phyloP scores from a whole-genome alignment of 495 filamentous ascomycete genomes.

The Jackrogersella multiformis region DNA sequence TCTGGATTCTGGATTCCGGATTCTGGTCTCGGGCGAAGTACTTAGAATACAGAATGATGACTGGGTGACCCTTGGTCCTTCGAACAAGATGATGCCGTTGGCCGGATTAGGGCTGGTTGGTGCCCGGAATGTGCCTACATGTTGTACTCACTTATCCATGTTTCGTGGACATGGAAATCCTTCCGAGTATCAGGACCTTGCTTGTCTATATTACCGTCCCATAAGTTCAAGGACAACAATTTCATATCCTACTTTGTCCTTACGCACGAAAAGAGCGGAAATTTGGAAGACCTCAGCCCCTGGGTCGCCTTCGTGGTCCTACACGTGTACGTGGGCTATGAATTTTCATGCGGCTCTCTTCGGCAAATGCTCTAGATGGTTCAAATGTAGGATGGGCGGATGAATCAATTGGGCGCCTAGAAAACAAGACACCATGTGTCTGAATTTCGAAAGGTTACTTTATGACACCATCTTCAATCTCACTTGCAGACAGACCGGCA shows the following conservation, averaged over 20 bases:
- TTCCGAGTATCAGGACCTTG: slow-evolving; percentile 9
- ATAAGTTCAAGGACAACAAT: slow-evolving; percentile 11
- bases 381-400: background rate
- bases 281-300: slow-evolving; percentile 4
- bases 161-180: slow-evolving; percentile 14
- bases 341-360: slow-evolving; percentile 35
- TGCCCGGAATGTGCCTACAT: slow-evolving; percentile 8
- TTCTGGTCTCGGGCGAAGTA: background rate
- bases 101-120: slow-evolving; percentile 4
- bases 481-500: slow-evolving; percentile 32
- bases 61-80: slow-evolving; percentile 14
- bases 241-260: slow-evolving; percentile 13
- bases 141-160: slow-evolving; percentile 10
- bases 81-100: slow-evolving; percentile 6
- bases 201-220: background rate
- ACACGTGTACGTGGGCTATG: slow-evolving; percentile 34
- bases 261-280: slow-evolving; percentile 1
- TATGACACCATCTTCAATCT: slow-evolving; percentile 25
- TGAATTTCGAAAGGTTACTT: slow-evolving; percentile 18
- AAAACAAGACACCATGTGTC: slow-evolving; percentile 25
- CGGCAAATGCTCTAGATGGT: slow-evolving; percentile 18
- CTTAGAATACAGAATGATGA: slow-evolving; percentile 10
- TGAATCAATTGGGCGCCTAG: slow-evolving; percentile 35
- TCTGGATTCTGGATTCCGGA: too few species aligned
- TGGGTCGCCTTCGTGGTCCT: slow-evolving; percentile 23